Conservation (phyloP, 2,329 filamentous ascomycete genomes). For the Periconia macrospinosa region DNA sequence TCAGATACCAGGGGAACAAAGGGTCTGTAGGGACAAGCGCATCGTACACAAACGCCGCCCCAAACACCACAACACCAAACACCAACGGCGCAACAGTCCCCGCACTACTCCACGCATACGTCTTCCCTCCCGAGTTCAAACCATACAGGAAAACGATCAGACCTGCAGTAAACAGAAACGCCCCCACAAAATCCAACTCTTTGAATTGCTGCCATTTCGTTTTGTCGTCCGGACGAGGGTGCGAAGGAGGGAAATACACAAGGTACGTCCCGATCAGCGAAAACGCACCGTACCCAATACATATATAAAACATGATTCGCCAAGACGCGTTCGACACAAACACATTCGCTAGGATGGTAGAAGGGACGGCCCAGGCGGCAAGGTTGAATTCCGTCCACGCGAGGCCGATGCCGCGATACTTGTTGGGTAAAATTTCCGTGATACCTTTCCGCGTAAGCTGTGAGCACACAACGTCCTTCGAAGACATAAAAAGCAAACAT, state of each 20-base stretch:
- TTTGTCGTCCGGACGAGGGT: conserved; percentile 37
- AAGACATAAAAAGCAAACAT: conserved; percentile 1
- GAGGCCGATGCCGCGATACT: conserved; percentile 28
- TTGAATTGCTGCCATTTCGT: conserved; percentile 30
- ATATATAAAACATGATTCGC: conserved; percentile 43
- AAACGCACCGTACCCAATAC: conserved; percentile 49
- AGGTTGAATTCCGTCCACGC: conserved; percentile 25
- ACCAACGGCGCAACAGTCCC: conserved; percentile 29
- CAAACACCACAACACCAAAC: conserved; percentile 20
- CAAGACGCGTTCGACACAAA: conserved; percentile 38
- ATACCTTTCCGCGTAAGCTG: conserved; percentile 6
- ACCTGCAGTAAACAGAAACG: conserved; percentile 48
- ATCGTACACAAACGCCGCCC: conserved; percentile 20
- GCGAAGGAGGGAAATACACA: conserved; percentile 54
- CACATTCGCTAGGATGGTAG: conserved; percentile 47
- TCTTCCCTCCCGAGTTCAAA: conserved; percentile 47
- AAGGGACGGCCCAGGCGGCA: conserved; percentile 30
- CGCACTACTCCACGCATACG: conserved; percentile 29
- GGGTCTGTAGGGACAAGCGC: conserved; percentile 23
- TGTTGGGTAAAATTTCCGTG: conserved; percentile 23
- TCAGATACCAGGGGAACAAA: conserved; percentile 32
- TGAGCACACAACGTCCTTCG: not conserved
- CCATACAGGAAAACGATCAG: conserved; percentile 49
- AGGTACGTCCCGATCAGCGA: conserved; percentile 46
- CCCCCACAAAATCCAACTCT: conserved; percentile 48